phyloP scores from a whole-genome alignment of 441 rosid genomes.

The Pelargonium myrrhifolium region DNA sequence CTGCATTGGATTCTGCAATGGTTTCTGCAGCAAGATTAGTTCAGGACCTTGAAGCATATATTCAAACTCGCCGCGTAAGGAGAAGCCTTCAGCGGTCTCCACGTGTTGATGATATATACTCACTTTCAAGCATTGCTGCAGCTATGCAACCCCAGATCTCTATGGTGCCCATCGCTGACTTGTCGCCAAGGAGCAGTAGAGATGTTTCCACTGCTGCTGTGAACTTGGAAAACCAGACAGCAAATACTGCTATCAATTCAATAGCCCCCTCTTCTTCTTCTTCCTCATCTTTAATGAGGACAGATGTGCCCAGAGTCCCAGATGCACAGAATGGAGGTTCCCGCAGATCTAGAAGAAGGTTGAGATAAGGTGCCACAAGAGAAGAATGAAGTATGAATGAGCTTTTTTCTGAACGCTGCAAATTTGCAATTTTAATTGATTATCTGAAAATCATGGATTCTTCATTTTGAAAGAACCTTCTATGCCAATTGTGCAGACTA shows the following conservation, averaged over 20 bases:
- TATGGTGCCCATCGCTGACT: conserved; percentile 13
- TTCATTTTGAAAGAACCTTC: neutral
- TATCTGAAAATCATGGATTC: neutral
- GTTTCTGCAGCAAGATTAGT: conserved; percentile 34
- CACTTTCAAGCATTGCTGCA: conserved; percentile 25
- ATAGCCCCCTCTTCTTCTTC: conserved; percentile 23
- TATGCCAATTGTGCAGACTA: neutral
- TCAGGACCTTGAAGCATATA: conserved; percentile 33
- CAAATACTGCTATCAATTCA: conserved; percentile 21
- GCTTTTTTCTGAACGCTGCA: neutral
- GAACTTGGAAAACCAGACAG: conserved; percentile 27
- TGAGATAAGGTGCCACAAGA: conserved; percentile 21
- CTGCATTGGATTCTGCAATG: conserved; percentile 37
- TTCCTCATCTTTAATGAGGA: conserved; percentile 25
- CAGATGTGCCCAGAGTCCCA: conserved; percentile 24
- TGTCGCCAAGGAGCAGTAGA: conserved; percentile 18
- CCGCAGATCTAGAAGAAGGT: conserved; percentile 35
- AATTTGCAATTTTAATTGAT: neutral
- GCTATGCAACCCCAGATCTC: conserved; percentile 24
- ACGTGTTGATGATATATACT: conserved; percentile 25
- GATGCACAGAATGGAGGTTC: conserved; percentile 29
- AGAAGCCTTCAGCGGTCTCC: conserved; percentile 29
- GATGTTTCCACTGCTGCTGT: conserved; percentile 16
- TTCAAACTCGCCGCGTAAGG: conserved; percentile 25
- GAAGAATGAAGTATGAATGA: neutral